Percentiles rank a stretch among this genome's conserved stretches.
Conservation (phyloP, 176 grass and related monocot genomes). For the Oryza meyeriana region DNA sequence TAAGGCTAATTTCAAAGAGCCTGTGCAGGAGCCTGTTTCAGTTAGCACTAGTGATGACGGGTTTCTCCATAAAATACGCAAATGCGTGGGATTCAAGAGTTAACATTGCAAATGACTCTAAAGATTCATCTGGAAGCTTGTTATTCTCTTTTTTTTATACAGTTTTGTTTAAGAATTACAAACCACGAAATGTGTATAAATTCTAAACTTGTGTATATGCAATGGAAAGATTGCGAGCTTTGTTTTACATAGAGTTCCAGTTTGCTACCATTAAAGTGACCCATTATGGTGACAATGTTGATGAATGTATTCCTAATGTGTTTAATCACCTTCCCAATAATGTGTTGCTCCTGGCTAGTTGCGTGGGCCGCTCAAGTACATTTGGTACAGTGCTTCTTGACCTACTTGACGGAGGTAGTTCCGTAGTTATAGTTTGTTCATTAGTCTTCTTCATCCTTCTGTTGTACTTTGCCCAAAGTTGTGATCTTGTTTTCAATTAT, state of each 20-base stretch:
- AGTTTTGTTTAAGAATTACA: slow-evolving; percentile 20
- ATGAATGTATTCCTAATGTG: not conserved
- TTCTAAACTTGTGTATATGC: slow-evolving; percentile 12
- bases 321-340: slow-evolving; percentile 21
- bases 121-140: slow-evolving; percentile 19
- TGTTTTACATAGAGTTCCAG: slow-evolving; percentile 5
- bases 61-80: slow-evolving; percentile 42
- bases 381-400: not conserved
- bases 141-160: slow-evolving; percentile 31
- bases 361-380: not conserved
- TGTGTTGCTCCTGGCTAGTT: not conserved
- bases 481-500: not conserved
- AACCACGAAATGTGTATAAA: slow-evolving; percentile 25
- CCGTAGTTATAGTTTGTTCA: not conserved
- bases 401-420: not conserved
- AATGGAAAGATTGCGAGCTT: slow-evolving; percentile 20
- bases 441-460: not conserved
- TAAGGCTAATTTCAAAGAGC: slow-evolving; percentile 73
- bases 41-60: slow-evolving; percentile 22
- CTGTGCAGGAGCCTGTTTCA: slow-evolving; percentile 55
- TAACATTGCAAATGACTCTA: slow-evolving; percentile 22
- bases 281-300: slow-evolving; percentile 3
- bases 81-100: slow-evolving; percentile 43
- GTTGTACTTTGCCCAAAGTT: not conserved
- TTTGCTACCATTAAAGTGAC: slow-evolving; percentile 20